A percentile compares a stretch with the other conserved stretches of the same genome.
Conservation (phyloP, 176 grass and related monocot species). For the Stipa capillata region DNA sequence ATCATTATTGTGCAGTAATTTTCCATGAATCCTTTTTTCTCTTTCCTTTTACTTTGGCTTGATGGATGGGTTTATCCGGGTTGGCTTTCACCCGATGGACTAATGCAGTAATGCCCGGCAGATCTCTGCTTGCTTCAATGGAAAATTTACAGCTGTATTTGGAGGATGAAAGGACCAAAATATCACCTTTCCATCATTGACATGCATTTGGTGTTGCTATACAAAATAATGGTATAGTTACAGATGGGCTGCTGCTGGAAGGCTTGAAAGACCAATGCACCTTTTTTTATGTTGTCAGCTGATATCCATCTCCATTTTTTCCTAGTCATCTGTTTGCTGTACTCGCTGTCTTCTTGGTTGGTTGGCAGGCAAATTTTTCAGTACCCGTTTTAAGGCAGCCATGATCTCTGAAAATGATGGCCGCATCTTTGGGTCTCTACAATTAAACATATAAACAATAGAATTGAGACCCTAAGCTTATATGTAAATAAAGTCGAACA, state of each 20-base stretch:
- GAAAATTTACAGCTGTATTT: slow-evolving; percentile 23
- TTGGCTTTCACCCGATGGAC: not conserved
- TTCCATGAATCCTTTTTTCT: not conserved
- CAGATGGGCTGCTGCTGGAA: slow-evolving; percentile 22
- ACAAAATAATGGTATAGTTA: slow-evolving; percentile 47
- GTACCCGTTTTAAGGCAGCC: slow-evolving; percentile 50
- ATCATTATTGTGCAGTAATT: not conserved
- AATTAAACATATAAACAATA: not conserved
- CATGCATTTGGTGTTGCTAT: slow-evolving; percentile 24
- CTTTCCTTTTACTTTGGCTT: slow-evolving; percentile 13
- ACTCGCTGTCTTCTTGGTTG: slow-evolving; percentile 41
- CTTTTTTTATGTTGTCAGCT: not conserved
- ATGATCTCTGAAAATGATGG: slow-evolving; percentile 85
- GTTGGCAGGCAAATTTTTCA: slow-evolving; percentile 41
- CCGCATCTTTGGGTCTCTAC: slow-evolving; percentile 65
- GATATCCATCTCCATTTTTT: slow-evolving; percentile 16
- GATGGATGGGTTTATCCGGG: not conserved
- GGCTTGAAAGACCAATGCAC: not conserved
- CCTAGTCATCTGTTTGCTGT: slow-evolving; percentile 26
- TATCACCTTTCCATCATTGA: not conserved
- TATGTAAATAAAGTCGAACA: not conserved
- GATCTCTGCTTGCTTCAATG: not conserved
- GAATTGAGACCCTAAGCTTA: not conserved
- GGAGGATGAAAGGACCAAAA: not conserved
- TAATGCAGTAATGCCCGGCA: not conserved